Evolutionary conservation across 495 filamentous ascomycete species (phyloP).

Genomic region (Penicillium turbatum): DNA sequence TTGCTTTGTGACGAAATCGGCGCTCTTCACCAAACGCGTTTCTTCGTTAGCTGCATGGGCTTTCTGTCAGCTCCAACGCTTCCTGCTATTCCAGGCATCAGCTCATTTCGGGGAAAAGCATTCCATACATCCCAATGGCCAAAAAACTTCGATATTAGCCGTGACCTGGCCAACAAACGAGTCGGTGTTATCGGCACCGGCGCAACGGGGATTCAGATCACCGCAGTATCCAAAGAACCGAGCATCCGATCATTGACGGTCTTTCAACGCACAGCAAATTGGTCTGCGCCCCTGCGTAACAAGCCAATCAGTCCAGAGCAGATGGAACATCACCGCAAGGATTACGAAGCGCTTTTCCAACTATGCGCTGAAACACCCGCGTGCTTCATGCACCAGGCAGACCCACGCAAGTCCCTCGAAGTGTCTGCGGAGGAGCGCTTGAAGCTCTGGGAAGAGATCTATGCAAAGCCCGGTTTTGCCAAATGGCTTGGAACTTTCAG

Average conservation of each 20-base stretch:
- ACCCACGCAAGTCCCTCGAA: slow-evolving; percentile 21
- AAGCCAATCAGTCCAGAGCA: slow-evolving; percentile 38
- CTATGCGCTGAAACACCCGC: slow-evolving; percentile 39
- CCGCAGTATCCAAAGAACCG: slow-evolving; percentile 21
- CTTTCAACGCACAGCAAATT: slow-evolving; percentile 50
- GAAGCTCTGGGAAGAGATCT: slow-evolving; percentile 26
- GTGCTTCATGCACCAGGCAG: slow-evolving; percentile 39
- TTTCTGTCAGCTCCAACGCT: slow-evolving; percentile 26
- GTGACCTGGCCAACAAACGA: slow-evolving; percentile 34
- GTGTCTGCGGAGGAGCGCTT: slow-evolving; percentile 17
- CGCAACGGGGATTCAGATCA: slow-evolving; percentile 45
- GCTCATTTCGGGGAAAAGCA: slow-evolving; percentile 26
- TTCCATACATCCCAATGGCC: slow-evolving; percentile 43
- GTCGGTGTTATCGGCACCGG: slow-evolving; percentile 51
- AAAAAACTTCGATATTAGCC: slow-evolving; percentile 30
- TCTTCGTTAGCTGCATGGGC: slow-evolving; percentile 22
- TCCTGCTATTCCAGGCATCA: slow-evolving; percentile 25
- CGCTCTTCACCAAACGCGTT: slow-evolving; percentile 8
- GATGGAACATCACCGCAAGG: slow-evolving; percentile 38
- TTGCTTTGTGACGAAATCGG: slow-evolving; percentile 12
- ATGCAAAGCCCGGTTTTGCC: slow-evolving; percentile 24
- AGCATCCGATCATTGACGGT: slow-evolving; percentile 32
- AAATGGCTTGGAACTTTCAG: slow-evolving; percentile 29
- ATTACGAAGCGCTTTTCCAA: slow-evolving; percentile 41
- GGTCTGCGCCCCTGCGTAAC: slow-evolving; percentile 39